These are phyloP conservation scores for Rubroboletus satanas DNA, from an alignment of 768 basidiomycete genomes.

Conservation along the genomic window DNA sequence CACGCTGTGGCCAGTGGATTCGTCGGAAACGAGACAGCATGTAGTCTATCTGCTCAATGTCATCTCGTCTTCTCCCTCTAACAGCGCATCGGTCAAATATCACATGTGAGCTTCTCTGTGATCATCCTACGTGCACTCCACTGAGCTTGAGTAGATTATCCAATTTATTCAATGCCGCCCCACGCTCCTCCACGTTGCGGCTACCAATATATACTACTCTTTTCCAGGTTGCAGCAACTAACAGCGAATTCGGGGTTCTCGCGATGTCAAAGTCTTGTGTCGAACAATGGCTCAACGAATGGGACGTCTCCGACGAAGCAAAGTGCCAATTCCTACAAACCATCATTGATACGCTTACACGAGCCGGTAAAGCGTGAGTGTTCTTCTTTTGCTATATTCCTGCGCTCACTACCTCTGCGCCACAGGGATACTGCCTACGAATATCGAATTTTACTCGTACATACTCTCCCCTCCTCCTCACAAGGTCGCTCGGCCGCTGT, in stretches of 20 bases:
- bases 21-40: conserved; percentile 52
- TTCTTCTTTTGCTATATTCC: not conserved
- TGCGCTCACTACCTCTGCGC: not conserved
- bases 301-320: conserved; percentile 60
- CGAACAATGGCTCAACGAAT: conserved; percentile 76
- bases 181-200: conserved; percentile 62
- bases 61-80: conserved; percentile 52
- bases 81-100: conserved; percentile 61
- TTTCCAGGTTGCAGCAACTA: conserved; percentile 52
- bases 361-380: conserved; percentile 57
- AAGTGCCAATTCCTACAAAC: conserved; percentile 64
- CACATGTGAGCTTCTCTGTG: conserved; percentile 50
- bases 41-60: conserved; percentile 48
- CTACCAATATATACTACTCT: conserved; percentile 59
- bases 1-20: conserved; percentile 50
- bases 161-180: conserved; percentile 76
- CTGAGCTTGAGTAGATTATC: conserved; percentile 50
- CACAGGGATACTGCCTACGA: conserved; percentile 58
- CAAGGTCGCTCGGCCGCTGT: conserved; percentile 51
- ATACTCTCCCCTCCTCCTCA: conserved; percentile 54
- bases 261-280: conserved; percentile 57
- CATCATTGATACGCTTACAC: conserved; percentile 56
- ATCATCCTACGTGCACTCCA: not conserved
- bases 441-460: conserved; percentile 59
- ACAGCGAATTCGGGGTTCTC: conserved; percentile 61